phyloP scores from a whole-genome alignment of 805 yeast species.

The Yamadazyma phyllophila region DNA sequence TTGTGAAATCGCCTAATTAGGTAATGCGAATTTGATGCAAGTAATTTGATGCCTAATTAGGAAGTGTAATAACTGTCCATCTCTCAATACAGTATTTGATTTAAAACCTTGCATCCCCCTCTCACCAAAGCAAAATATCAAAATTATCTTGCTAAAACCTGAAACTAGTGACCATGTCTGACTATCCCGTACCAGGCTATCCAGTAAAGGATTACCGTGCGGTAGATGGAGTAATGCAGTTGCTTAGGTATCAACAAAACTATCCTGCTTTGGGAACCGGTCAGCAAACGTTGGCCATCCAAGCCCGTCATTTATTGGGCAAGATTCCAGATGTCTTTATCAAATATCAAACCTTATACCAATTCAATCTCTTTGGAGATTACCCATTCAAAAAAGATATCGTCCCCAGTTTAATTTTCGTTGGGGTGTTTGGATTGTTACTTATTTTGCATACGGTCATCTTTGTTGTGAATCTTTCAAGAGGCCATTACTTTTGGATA shows the following conservation, averaged over 20 bases:
- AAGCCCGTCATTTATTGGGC: conserved; percentile 33
- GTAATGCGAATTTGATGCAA: conserved; percentile 1
- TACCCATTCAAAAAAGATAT: conserved; percentile 54
- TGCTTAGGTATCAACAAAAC: conserved; percentile 28
- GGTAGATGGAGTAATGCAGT: conserved; percentile 26
- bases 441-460: conserved; percentile 46
- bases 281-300: conserved; percentile 22
- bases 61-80: conserved; percentile 4
- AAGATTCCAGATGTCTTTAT: conserved; percentile 41
- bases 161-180: not conserved
- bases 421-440: conserved; percentile 51
- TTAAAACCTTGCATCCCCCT: not conserved
- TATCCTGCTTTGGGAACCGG: conserved; percentile 34
- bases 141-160: not conserved
- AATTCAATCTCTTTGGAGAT: conserved; percentile 59
- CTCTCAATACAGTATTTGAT: not conserved
- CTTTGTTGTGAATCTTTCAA: conserved; percentile 44
- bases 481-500: conserved; percentile 63
- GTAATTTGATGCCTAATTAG: conserved; percentile 6
- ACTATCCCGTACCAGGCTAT: conserved; percentile 9
- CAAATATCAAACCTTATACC: conserved; percentile 36
- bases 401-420: conserved; percentile 60
- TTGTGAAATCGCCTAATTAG: conserved; percentile 4
- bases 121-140: not conserved
- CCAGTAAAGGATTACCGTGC: conserved; percentile 23